Base-by-base conservation (phyloP, 2,329 filamentous ascomycete species). In the Drechmeria coniospora region DNA sequence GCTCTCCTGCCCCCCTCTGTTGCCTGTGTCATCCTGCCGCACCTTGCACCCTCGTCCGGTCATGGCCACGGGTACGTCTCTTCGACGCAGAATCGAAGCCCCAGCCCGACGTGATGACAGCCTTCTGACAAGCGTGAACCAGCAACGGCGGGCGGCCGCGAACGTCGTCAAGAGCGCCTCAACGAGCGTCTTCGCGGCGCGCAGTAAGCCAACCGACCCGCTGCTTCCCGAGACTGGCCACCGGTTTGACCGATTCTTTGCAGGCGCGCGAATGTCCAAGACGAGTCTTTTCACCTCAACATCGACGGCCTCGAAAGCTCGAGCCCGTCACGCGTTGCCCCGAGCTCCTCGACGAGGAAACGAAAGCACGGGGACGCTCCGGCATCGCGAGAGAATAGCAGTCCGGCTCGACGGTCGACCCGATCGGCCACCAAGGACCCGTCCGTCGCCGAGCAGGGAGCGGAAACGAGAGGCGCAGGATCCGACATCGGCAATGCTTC, bases 181-280 rank as follows among this genome's bases (percentile, higher is more conserved):
- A 68, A 70, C 36, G 63, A 73, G 53, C 70, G 72, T 44, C 65
- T 77, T 45, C 69, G 72, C 35, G 72, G 72, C 35, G 70, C 71
- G 23, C 67, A 69, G 70, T 74, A 58, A 38, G 65, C 47, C 9
- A 16, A 2, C 18, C 6, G 18, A 6, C 20, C 20, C 5, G 20
- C 20, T n/a, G n/a, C n/a, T n/a, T n/a, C n/a, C n/a, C n/a, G n/a
- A n/a, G n/a, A n/a, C n/a, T n/a, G n/a, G n/a, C n/a, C n/a, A n/a
- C n/a, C n/a, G n/a, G n/a, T n/a, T n/a, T n/a, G n/a, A n/a, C n/a
- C n/a, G n/a, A n/a, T n/a, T n/a, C 20, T 11, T 21, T 1, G 7
- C 5, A 69, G 63, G 38, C 61, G 62, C 38, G 61, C 67, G 32
- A 63, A 74, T 42, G 56, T 76, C 10, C 66, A 60, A 36, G 67